Evolutionary conservation across 495 filamentous ascomycete genomes (phyloP).

Genomic region (Aspergillus campestris): DNA sequence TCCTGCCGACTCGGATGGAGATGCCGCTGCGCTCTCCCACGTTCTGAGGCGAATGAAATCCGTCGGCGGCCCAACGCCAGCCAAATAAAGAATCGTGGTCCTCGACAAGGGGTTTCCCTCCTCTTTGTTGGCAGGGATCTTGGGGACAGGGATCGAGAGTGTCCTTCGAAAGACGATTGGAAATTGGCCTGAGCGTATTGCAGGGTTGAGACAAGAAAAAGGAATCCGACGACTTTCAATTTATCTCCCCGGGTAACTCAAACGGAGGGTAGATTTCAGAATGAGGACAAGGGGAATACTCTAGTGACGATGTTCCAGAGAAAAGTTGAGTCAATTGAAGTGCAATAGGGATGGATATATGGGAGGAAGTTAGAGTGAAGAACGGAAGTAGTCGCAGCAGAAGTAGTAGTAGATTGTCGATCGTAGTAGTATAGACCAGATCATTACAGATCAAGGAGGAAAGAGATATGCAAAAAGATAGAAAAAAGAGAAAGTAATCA

Average conservation of each 20-base stretch:
- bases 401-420: background rate
- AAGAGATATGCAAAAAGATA: background rate
- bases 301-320: constrained; percentile 19
- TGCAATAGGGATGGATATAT: background rate
- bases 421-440: background rate
- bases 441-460: background rate
- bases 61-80: too few relatives aligned
- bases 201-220: constrained; percentile 8
- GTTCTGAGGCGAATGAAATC: too few relatives aligned
- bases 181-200: background rate
- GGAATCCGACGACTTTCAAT: background rate
- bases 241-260: background rate
- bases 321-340: constrained; percentile 6
- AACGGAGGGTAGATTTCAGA: constrained; percentile 10
- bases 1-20: background rate
- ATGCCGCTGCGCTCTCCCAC: too few relatives aligned
- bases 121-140: too few relatives aligned
- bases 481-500: background rate
- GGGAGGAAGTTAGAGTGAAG: background rate
- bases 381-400: background rate
- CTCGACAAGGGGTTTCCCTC: too few relatives aligned
- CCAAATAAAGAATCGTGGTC: too few relatives aligned
- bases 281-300: constrained; percentile 2
- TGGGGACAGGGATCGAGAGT: too few relatives aligned
- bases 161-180: too few relatives aligned